Evolutionary conservation across 768 basidiomycete species (phyloP), one percentile per base, ranked within the genome.

Genomic region (Russula compacta): DNA sequence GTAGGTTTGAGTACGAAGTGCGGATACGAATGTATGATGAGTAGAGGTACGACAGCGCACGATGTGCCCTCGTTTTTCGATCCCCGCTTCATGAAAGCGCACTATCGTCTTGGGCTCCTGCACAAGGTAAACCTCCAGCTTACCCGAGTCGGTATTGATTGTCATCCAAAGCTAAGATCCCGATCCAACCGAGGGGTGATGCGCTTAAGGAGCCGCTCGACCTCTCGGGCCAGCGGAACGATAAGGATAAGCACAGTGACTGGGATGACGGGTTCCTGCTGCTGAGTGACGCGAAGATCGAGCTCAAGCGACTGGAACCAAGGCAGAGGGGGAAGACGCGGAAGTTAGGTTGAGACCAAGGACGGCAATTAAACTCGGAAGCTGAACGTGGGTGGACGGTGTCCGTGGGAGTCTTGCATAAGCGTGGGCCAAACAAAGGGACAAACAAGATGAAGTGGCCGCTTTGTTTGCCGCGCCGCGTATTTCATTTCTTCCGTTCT

Each of bases 281-380:
- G 7, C 53, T 59, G 11, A 67, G 70, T 1, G 75, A 75, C 3
- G 71, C 74, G 3, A 65, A 71, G 6, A 59, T 72, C 5, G 77
- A 77, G 32, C 68, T 75, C 49, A 29, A 81, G 79, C 53, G 82
- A 84, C 64, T 82, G 74, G 61, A 71, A 73, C 42, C 82, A 83
- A 29, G 24, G 24, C 24, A 59, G 67, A 66, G 1, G 83, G 83
- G 82, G 4, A 83, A 81, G 24, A 29, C 24, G 24, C 24, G 24
- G 24, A 29, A n/a, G n/a, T n/a, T n/a, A n/a, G n/a, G n/a, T n/a
- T n/a, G n/a, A n/a, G n/a, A n/a, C n/a, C 24, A 29, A 29, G 24
- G 3, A 2, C 2, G 24, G 2, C 24, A 29, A 29, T 29, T 29
- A 29, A 29, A 29, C 24, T 29, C 24, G 24, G 24, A 29, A 29